Base-by-base conservation (phyloP, 176 grass and related monocot species). In the Alloteropsis semialata region DNA sequence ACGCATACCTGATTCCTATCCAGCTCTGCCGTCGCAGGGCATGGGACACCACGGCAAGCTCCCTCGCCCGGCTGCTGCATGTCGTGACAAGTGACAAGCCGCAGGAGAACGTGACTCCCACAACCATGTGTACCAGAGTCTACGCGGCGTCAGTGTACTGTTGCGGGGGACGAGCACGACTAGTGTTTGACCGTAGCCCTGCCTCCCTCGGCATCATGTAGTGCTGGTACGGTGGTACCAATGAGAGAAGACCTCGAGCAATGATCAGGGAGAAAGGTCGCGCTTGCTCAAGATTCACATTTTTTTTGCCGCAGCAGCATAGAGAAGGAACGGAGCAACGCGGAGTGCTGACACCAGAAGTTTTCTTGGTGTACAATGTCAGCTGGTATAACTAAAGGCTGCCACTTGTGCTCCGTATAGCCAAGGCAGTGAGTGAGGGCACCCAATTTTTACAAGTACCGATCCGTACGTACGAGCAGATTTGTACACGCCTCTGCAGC, bases 21-120 rank as follows among this genome's bases (percentile, higher is more conserved):
- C 32, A 9, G 17, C 28, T 74, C 42, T 78, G 76, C 76, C 76
- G 76, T 32, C 22, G 74, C 75, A 78, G 58, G 76, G 57, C 75
- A n/a, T 63, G 75, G 75, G 15, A 12, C 57, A 14, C 25, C 57
- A 14, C 25, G 57, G 24, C 4, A 3, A 28, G 24, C 56, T 28
- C 51, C 6, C 51, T 17, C 6, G 16, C 16, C 37, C 21, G 53
- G 54, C 54, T 24, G 54, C 54, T 13, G 3, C 19, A 17, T 58
- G 75, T 39, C 19, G 56, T 29, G 39, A 63, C 75, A 62, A 19
- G 17, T 62, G 56, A 77, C 75, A 37, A 37, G 33, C 18, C 18
- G 22, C 29, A 21, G 34, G 70, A 74, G 69, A 54, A 76, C 61
- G 78, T 87, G 85, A 13, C 38, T 3, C 72, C 57, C 68, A 74